Conservation (phyloP, 306 rosid genomes). For the Parietaria judaica region DNA sequence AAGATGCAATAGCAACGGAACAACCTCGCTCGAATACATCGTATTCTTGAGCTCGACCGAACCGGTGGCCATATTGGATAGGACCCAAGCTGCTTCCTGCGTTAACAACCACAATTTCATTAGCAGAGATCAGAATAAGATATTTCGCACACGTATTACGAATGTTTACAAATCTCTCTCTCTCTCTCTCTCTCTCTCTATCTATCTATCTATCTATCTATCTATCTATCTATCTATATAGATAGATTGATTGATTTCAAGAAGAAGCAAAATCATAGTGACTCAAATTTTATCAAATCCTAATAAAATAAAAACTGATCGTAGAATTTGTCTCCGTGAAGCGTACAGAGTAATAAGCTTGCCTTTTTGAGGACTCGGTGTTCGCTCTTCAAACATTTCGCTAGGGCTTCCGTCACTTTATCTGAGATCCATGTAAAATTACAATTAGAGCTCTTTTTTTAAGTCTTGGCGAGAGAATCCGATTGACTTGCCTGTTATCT, state of each 20-base stretch:
- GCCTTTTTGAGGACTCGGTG: constrained; percentile 92
- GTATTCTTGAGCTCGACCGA: constrained; percentile 74
- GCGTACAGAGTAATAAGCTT: constrained; percentile 10
- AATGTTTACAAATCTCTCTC: neutral
- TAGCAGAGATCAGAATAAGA: no score
- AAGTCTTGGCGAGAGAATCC: constrained; percentile 13
- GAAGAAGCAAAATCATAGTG: no score
- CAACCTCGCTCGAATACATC: constrained; percentile 59
- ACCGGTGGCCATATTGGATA: constrained; percentile 85
- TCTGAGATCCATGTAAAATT: constrained; percentile 31
- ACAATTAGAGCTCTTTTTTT: constrained; percentile 3
- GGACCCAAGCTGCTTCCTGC: constrained; percentile 95
- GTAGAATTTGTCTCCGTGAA: no score
- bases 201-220: no score
- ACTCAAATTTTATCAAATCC: no score
- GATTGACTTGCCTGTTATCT: constrained; percentile 63
- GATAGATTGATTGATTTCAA: no score
- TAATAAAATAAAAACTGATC: no score
- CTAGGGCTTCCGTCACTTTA: constrained; percentile 50
- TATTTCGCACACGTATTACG: no score
- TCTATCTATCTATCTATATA: no score
- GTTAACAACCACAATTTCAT: constrained; percentile 10
- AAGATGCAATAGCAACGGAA: constrained; percentile 56
- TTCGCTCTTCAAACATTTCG: constrained; percentile 75
- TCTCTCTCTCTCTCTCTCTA: no score